A percentile compares a stretch with the other conserved stretches of the same genome.
Evolutionary conservation across 441 rosid species (phyloP).

Genomic region (Biscutella laevigata): DNA sequence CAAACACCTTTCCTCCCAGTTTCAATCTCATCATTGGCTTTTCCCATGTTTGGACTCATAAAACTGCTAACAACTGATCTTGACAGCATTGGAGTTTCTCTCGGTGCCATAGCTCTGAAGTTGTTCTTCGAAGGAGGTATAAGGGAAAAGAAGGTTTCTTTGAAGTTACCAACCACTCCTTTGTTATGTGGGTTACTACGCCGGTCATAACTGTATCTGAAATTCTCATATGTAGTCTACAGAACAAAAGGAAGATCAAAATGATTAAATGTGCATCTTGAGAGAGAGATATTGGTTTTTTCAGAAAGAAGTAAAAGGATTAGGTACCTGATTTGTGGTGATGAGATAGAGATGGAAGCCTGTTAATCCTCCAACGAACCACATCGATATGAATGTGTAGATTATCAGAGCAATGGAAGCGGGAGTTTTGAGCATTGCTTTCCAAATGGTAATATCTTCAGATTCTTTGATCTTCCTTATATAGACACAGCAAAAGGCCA

Average conservation of each 20-base stretch:
- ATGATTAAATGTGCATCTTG: neutral
- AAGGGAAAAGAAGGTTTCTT: constrained; percentile 42
- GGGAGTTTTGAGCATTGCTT: constrained; percentile 50
- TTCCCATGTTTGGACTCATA: constrained; percentile 82
- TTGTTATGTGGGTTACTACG: constrained; percentile 36
- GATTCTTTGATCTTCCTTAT: constrained; percentile 37
- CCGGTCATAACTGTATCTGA: constrained; percentile 35
- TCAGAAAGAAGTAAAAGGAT: neutral
- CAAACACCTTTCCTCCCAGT: constrained; percentile 80
- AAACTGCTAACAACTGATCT: constrained; percentile 51
- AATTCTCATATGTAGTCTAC: constrained; percentile 68
- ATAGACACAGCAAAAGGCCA: constrained; percentile 45
- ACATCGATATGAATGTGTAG: constrained; percentile 45
- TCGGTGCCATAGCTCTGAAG: constrained; percentile 37
- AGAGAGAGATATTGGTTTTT: neutral
- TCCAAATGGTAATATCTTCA: constrained; percentile 37
- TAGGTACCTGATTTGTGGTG: constrained; percentile 51
- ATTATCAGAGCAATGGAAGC: constrained; percentile 44
- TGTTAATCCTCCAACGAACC: constrained; percentile 63
- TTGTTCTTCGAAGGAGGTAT: constrained; percentile 43
- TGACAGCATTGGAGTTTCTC: constrained; percentile 38
- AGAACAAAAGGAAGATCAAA: constrained; percentile 17
- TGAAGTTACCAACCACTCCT: constrained; percentile 50
- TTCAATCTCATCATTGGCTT: constrained; percentile 63
- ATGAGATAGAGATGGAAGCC: constrained; percentile 59